Conservation (phyloP, 1,139 yeast species). For the Nakaseomyces bracarensis region DNA sequence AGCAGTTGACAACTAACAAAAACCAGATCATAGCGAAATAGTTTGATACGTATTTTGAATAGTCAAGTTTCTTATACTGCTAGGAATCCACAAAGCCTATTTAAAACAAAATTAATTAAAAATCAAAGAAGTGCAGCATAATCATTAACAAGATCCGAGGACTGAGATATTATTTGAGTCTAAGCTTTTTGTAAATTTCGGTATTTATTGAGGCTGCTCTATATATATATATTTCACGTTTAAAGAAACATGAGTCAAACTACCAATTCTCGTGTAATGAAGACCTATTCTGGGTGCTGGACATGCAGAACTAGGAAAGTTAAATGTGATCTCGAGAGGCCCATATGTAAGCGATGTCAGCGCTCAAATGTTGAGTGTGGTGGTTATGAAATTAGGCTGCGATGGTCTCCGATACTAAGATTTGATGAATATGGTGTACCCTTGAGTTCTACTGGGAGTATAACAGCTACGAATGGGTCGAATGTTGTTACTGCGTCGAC, state of each 20-base stretch:
- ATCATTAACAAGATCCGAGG: too few species aligned
- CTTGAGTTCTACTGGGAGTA: conserved; percentile 26
- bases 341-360: conserved; percentile 45
- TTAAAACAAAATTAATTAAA: too few species aligned
- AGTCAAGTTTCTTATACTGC: too few species aligned
- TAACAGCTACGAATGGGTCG: conserved; percentile 12
- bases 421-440: conserved; percentile 38
- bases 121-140: too few species aligned
- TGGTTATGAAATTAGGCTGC: conserved; percentile 71
- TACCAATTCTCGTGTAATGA: conserved; percentile 15
- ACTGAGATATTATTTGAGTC: too few species aligned
- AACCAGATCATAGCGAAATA: too few species aligned
- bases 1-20: too few species aligned
- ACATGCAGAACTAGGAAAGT: conserved; percentile 55
- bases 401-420: conserved; percentile 60
- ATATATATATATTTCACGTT: too few species aligned
- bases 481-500: conserved; percentile 11
- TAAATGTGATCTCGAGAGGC: conserved; percentile 49
- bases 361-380: conserved; percentile 58
- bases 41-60: too few species aligned
- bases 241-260: neutral
- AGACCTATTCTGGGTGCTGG: conserved; percentile 55
- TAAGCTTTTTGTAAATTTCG: too few species aligned
- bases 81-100: too few species aligned
- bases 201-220: too few species aligned